Percentiles rank a stretch among this genome's conserved stretches.
phyloP scores from a whole-genome alignment of 768 basidiomycete species.

The Stropharia rugosoannulata region DNA sequence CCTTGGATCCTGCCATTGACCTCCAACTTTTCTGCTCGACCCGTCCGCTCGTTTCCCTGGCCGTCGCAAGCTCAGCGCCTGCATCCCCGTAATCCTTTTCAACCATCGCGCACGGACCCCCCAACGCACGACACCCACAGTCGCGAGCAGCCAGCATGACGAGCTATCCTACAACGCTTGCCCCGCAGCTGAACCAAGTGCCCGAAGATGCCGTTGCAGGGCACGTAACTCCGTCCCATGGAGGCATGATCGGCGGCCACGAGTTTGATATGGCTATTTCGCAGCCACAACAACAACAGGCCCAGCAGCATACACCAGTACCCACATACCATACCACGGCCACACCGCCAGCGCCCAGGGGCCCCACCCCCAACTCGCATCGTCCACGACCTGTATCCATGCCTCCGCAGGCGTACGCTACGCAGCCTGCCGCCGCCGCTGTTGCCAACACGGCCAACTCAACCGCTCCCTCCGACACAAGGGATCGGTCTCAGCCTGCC shows the following conservation, averaged over 20 bases:
- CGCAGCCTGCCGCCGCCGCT: slow-evolving; percentile 10
- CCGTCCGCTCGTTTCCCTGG: slow-evolving; percentile 10
- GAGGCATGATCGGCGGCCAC: slow-evolving; percentile 53
- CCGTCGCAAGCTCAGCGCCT: slow-evolving; percentile 9
- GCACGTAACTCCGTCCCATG: slow-evolving; percentile 48
- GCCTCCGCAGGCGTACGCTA: slow-evolving; percentile 59
- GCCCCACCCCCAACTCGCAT: slow-evolving; percentile 31
- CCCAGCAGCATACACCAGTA: slow-evolving; percentile 19
- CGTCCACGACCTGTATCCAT: slow-evolving; percentile 71
- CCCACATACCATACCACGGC: slow-evolving; percentile 17
- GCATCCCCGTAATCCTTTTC: slow-evolving; percentile 1
- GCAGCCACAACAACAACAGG: slow-evolving; percentile 31
- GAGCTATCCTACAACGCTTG: slow-evolving; percentile 50
- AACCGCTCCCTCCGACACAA: slow-evolving; percentile 22
- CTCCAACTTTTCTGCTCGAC: slow-evolving; percentile 6
- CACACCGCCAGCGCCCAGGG: slow-evolving; percentile 26
- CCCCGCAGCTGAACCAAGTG: slow-evolving; percentile 45
- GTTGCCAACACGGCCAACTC: slow-evolving; percentile 25
- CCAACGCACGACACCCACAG: slow-evolving; percentile 4
- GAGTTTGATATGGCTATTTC: slow-evolving; percentile 65
- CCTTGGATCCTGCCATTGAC: slow-evolving; percentile 15
- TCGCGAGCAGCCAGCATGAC: slow-evolving; percentile 20
- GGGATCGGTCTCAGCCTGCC: slow-evolving; percentile 29
- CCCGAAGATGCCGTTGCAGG: slow-evolving; percentile 46
- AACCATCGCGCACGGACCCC: slow-evolving; percentile 19